Evolutionary conservation across 805 yeast genomes (phyloP).

Genomic region (Spathaspora gorwiae): DNA sequence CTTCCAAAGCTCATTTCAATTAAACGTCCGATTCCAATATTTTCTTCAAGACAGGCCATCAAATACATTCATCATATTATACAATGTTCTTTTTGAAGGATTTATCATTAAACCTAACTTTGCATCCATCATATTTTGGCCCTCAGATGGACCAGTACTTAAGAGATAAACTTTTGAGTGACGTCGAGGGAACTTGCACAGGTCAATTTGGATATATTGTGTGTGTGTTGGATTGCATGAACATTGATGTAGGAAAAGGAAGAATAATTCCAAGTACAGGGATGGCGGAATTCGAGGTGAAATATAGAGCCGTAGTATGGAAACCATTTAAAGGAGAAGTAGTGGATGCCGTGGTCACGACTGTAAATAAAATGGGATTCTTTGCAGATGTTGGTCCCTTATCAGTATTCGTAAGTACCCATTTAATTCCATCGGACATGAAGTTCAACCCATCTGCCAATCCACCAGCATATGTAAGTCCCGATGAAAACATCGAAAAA

Average conservation of each 20-base stretch:
- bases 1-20: too few species aligned
- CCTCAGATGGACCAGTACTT: conserved; percentile 95
- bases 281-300: conserved; percentile 93
- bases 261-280: conserved; percentile 87
- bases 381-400: conserved; percentile 98
- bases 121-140: conserved; percentile 96
- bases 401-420: conserved; percentile 90
- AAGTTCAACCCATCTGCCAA: conserved; percentile 89
- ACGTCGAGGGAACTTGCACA: conserved; percentile 97
- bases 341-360: conserved; percentile 92
- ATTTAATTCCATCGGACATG: conserved; percentile 92
- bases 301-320: conserved; percentile 96
- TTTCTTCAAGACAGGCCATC: background rate
- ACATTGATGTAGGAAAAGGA: conserved; percentile 93
- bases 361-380: conserved; percentile 91
- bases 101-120: conserved; percentile 82
- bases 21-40: too few species aligned
- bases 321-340: conserved; percentile 98
- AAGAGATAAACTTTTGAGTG: conserved; percentile 84
- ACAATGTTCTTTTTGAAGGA: conserved; percentile 61
- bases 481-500: conserved; percentile 91
- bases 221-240: conserved; percentile 91
- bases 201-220: conserved; percentile 98
- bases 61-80: background rate
- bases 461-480: conserved; percentile 96